Base-by-base conservation (phyloP, 2,329 filamentous ascomycete species). In the Xylaria multiplex region DNA sequence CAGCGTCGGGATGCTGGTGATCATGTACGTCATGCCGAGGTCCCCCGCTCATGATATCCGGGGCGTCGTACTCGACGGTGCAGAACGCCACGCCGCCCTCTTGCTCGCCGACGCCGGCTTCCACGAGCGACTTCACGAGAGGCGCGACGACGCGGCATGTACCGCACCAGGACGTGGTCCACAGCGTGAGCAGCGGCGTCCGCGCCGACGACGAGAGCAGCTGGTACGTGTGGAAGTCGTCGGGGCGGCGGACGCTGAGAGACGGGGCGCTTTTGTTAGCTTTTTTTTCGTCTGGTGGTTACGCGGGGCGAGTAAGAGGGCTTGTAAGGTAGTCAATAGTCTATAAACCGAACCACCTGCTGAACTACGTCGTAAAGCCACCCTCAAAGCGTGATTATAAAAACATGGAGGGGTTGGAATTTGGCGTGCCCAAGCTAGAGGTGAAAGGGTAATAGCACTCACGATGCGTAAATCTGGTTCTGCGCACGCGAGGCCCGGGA, bases 131-230 rank as follows among this genome's bases (percentile, higher is more conserved):
- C 13, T 74, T 74, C 6, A 89, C 58, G 11, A 87, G 75, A 3
- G 86, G 86, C 4, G 78, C 77, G 27, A 88, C 80, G 37, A 77
- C 74, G 52, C 79, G 81, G 75, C 87, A 89, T 16, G 85, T 84
- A 4, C 82, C 77, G 74, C 87, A 89, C 79, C 83, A 88, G 7
- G 84, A 85, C 0, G 86, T 81, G 0, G 86, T 87, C 87, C 86
- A 90, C 46, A 89, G 78, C 1, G 86, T 88, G 62, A 89, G 73
- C n/a, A 89, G 82, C 2, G 87, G 86, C 2, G 77, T 82, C 49
- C 83, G 80, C 6, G 85, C 79, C 6, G 85, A 85, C 2, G 84
- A 82, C 2, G 84, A 86, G 58, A 87, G 79, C n/a, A 84, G 80
- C 63, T 86, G 81, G 77, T 87, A 85, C 19, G 83, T 85, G 73